Evolutionary conservation across 352 stramenopile genomes (phyloP).

Genomic region (Phytophthora pisi): DNA sequence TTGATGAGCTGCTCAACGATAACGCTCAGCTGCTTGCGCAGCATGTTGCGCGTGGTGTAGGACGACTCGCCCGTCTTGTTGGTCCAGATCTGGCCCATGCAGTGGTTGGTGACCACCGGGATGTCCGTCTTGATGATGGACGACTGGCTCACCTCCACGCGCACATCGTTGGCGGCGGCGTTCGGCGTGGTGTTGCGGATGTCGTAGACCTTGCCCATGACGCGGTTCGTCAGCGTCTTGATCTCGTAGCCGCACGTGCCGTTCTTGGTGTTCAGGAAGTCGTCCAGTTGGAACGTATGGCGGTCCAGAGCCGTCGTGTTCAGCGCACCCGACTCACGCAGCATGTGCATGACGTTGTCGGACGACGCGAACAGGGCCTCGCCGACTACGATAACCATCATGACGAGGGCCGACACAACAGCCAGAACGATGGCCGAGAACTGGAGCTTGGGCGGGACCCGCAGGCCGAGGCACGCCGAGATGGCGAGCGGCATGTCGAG

Average conservation of each 20-base stretch:
- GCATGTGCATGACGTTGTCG: slow-evolving; percentile 33
- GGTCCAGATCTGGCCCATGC: slow-evolving; percentile 37
- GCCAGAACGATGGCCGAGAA: slow-evolving; percentile 24
- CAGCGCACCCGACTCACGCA: slow-evolving; percentile 29
- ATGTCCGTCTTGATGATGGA: slow-evolving; percentile 28
- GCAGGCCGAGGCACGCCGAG: slow-evolving; percentile 13
- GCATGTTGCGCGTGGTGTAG: slow-evolving; percentile 27
- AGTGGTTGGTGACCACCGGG: slow-evolving; percentile 36
- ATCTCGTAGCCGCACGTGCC: slow-evolving; percentile 36
- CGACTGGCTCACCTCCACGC: slow-evolving; percentile 31
- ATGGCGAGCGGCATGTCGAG: slow-evolving; percentile 32
- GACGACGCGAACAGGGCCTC: slow-evolving; percentile 25
- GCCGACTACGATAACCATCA: slow-evolving; percentile 37
- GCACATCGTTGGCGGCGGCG: slow-evolving; percentile 25
- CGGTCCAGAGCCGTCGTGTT: slow-evolving; percentile 14
- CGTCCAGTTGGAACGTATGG: slow-evolving; percentile 10
- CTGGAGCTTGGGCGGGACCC: slow-evolving; percentile 28
- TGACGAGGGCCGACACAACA: slow-evolving; percentile 29
- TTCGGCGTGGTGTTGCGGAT: slow-evolving; percentile 29
- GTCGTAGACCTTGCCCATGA: slow-evolving; percentile 40
- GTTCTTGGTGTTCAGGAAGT: slow-evolving; percentile 33
- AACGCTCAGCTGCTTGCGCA: slow-evolving; percentile 38
- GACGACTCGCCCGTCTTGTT: slow-evolving; percentile 26
- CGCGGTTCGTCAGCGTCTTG: slow-evolving; percentile 36
- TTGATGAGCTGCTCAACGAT: slow-evolving; percentile 42